Evolutionary conservation across 768 basidiomycete genomes (phyloP), one percentile per base, ranked within the genome.

Genomic region (Naganishia vishniacii): DNA sequence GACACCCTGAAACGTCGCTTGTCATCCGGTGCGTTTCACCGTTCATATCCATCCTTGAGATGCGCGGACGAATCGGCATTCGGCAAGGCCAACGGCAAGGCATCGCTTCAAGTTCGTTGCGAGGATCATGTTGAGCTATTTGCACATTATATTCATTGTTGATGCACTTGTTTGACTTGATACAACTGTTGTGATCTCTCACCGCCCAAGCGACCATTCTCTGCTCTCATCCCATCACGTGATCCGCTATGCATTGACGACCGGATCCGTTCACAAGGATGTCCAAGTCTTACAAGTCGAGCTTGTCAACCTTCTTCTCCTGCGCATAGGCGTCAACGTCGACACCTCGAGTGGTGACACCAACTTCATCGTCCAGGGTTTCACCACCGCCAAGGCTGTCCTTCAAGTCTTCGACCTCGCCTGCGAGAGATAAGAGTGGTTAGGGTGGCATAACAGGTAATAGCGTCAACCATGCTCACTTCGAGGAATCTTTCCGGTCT

Each of bases 361-460:
- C 75, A 51, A 71, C 71, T 26, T 67, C 70, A 34, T 74, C 69
- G 64, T 74, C 72, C 13, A 77, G 67, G 29, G 67, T 66, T 56
- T 75, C 63, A 16, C 73, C 73, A 8, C 72, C 75, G 34, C 74
- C 72, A 37, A 77, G 64, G 28, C 63, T 29, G 61, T 77, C 75
- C 61, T 77, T 75, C 59, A 77, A 64, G 42, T 68, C 73, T 11
- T 70, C 69, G 26, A 73, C 74, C 62, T 77, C 75, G 32, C 73
- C 75, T 77, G 67, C 34, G 32, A 53, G 11, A 29, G 23, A 26
- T 40, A 9, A 37, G 2, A 5, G 49, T 34, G 53, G 9, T 31
- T n/a, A 23, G 28, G 28, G 41, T 48, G 32, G 9, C 26, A 42
- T 45, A n/a, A 32, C 26, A 4, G 26, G 5, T 34, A 25, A 44